Evolutionary conservation across 257 asterid species (phyloP).

Genomic region (Nyctanthes arbortristis): DNA sequence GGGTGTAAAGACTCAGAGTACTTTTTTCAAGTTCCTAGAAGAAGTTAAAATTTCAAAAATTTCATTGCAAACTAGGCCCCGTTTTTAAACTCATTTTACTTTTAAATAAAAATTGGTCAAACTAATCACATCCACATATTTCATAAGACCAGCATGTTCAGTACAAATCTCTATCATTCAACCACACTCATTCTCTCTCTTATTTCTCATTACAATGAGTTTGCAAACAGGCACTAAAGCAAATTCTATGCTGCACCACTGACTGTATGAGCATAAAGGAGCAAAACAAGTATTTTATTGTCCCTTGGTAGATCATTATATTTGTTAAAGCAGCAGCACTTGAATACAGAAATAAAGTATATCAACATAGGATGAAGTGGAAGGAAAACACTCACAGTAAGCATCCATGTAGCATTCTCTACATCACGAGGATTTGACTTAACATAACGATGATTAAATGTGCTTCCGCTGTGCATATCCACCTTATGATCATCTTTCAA

Average conservation of each 20-base stretch:
- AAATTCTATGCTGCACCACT: neutral
- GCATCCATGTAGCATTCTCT: neutral
- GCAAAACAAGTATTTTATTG: neutral
- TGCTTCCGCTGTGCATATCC: neutral
- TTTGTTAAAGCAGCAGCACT: neutral
- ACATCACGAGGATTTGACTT: neutral
- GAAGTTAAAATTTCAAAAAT: too few species aligned
- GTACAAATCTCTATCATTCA: too few species aligned
- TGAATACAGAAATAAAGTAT: neutral
- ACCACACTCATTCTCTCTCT: too few species aligned
- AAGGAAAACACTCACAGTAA: neutral
- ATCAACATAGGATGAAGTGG: neutral
- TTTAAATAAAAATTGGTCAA: too few species aligned
- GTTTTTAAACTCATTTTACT: too few species aligned
- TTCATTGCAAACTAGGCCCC: neutral
- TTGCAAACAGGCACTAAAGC: too few species aligned
- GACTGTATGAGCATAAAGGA: neutral
- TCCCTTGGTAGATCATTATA: neutral
- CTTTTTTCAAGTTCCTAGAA: neutral
- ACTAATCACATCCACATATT: too few species aligned
- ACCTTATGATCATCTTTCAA: neutral
- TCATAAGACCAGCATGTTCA: too few species aligned
- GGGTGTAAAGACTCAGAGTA: too few species aligned
- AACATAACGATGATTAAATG: neutral
- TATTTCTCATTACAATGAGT: too few species aligned